A percentile compares a stretch with the other conserved stretches of the same genome.
These are phyloP conservation scores for Elaeagnus macrophylla DNA, from an alignment of 306 rosid species.

Conservation along the genomic window DNA sequence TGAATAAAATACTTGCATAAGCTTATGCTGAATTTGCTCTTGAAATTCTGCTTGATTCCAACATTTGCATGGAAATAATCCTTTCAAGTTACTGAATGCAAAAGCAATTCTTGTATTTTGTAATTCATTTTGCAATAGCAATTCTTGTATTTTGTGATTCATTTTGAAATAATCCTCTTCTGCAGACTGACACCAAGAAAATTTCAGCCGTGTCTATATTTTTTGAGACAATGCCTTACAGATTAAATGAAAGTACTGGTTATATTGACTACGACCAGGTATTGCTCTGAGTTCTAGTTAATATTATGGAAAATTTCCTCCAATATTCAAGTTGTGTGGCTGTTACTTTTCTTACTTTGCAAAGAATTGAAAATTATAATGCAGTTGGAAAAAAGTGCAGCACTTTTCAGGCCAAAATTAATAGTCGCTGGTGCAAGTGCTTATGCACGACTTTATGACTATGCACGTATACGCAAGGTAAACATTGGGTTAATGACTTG, in stretches of 20 bases:
- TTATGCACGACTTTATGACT: slow-evolving; percentile 39
- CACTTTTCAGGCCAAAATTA: slow-evolving; percentile 36
- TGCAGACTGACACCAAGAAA: slow-evolving; percentile 89
- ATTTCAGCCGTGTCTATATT: slow-evolving; percentile 78
- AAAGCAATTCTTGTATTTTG: too few relatives aligned
- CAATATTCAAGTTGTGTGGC: not conserved
- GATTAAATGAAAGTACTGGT: slow-evolving; percentile 79
- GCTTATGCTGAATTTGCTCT: too few relatives aligned
- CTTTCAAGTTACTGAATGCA: too few relatives aligned
- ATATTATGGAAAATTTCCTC: not conserved
- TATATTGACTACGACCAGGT: slow-evolving; percentile 97
- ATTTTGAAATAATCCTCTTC: not conserved
- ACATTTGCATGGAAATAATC: too few relatives aligned
- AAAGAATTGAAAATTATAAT: slow-evolving; percentile 6
- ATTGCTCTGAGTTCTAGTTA: slow-evolving; percentile 6
- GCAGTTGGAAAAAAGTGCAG: slow-evolving; percentile 40
- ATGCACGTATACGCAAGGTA: slow-evolving; percentile 39
- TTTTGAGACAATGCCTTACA: slow-evolving; percentile 86
- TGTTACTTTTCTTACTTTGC: slow-evolving; percentile 2
- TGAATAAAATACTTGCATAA: too few relatives aligned
- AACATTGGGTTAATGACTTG: not conserved
- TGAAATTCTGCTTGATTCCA: too few relatives aligned
- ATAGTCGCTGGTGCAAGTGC: slow-evolving; percentile 52
- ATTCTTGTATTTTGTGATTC: too few relatives aligned
- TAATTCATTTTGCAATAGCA: too few relatives aligned